Conservation (phyloP, 192 early-diverging fungal species). For the Physocladia obscura region DNA sequence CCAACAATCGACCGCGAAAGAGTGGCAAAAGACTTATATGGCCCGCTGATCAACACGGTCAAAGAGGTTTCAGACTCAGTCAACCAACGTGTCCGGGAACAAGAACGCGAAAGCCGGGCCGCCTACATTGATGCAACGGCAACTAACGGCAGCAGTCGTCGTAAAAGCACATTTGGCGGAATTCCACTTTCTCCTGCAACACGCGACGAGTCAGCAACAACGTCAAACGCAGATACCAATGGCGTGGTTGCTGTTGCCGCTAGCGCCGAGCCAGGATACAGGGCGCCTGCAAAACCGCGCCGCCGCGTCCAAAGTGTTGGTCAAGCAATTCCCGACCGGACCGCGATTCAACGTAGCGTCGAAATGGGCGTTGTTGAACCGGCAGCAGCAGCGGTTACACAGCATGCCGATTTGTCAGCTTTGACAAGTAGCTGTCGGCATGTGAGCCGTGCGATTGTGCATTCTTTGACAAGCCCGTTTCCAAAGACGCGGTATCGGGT, state of each 20-base stretch:
- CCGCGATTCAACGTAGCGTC: background rate
- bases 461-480: constrained; percentile 30
- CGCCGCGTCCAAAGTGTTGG: constrained; percentile 1
- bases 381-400: background rate
- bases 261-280: background rate
- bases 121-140: too few relatives aligned
- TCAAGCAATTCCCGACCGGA: background rate
- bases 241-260: background rate
- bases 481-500: constrained; percentile 43
- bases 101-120: background rate
- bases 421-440: constrained; percentile 24
- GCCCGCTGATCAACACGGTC: constrained; percentile 27
- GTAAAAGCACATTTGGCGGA: too few relatives aligned
- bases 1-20: constrained; percentile 15
- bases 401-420: background rate
- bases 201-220: too few relatives aligned
- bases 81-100: background rate
- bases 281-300: constrained; percentile 1
- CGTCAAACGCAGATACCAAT: too few relatives aligned
- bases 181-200: too few relatives aligned
- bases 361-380: background rate
- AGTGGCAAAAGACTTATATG: constrained; percentile 21
- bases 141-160: too few relatives aligned
- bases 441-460: constrained; percentile 35
- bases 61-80: background rate